Evolutionary conservation across 164 flowering plant genomes (phyloP).

Genomic region (Litsea cubeba): DNA sequence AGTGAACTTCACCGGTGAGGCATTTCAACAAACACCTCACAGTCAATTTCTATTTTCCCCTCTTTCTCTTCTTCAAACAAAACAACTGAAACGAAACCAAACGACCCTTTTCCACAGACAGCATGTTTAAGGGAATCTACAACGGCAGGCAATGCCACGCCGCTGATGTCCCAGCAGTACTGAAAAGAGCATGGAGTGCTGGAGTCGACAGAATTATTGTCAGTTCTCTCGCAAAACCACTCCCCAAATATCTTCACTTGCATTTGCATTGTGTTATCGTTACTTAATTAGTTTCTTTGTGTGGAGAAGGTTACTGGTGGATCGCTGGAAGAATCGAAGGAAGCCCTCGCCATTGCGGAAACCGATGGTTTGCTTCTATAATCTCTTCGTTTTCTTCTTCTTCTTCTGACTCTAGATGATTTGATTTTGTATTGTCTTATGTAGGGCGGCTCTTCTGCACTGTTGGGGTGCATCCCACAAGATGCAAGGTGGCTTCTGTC

Average conservation of each 20-base stretch:
- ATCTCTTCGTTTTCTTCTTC: not conserved
- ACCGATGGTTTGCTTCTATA: constrained; percentile 59
- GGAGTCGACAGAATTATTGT: constrained; percentile 94
- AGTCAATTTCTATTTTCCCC: not conserved
- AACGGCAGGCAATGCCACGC: constrained; percentile 77
- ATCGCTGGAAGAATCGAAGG: constrained; percentile 90
- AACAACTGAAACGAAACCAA: not conserved
- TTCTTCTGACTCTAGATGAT: too few species aligned
- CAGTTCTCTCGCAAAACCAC: constrained; percentile 7
- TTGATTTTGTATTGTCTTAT: constrained; percentile 7
- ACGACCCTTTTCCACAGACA: constrained; percentile 35
- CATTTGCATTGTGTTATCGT: not conserved
- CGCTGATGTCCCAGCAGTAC: constrained; percentile 61
- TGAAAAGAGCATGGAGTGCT: constrained; percentile 84
- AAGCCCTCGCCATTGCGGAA: constrained; percentile 93
- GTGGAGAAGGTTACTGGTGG: constrained; percentile 85
- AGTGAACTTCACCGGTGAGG: constrained; percentile 89
- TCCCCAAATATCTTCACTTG: not conserved
- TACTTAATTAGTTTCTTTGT: not conserved
- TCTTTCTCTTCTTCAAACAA: not conserved
- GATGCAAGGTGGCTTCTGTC: constrained; percentile 58
- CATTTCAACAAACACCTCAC: constrained; percentile 30
- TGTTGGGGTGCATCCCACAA: constrained; percentile 96
- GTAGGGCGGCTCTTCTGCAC: constrained; percentile 94
- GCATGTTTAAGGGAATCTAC: constrained; percentile 93